Conservation (phyloP, 495 filamentous ascomycete species). For the Parmelia sp. region DNA sequence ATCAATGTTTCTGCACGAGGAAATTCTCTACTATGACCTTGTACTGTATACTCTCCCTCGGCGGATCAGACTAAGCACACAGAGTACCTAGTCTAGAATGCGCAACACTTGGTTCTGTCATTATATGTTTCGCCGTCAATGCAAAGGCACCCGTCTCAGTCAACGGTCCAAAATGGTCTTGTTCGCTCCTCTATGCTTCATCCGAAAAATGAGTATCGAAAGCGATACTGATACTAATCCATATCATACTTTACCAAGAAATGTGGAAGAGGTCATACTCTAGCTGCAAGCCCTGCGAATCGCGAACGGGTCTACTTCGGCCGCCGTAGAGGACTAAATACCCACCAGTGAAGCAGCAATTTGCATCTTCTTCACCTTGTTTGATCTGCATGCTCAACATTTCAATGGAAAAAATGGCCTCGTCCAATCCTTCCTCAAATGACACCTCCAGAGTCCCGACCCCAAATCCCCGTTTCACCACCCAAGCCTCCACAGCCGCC, state of each 20-base stretch:
- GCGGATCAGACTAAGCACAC: too few species aligned
- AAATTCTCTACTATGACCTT: background rate
- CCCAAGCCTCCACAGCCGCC: constrained; percentile 74
- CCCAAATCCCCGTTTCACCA: constrained; percentile 60
- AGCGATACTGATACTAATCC: background rate
- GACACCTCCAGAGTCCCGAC: constrained; percentile 40
- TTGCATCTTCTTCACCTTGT: background rate
- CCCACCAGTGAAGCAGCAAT: background rate
- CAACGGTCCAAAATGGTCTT: background rate
- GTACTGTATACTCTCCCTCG: background rate
- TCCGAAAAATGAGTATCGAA: background rate
- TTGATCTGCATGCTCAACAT: background rate
- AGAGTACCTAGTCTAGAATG: too few species aligned
- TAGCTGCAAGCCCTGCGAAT: too few species aligned
- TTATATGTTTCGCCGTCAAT: background rate
- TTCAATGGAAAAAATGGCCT: constrained; percentile 28
- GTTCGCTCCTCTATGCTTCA: background rate
- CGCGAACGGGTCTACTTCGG: too few species aligned
- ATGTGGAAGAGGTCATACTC: too few species aligned
- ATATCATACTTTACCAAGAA: too few species aligned
- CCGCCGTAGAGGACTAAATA: too few species aligned
- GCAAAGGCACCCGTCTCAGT: background rate
- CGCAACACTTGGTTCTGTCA: too few species aligned
- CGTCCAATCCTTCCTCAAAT: constrained; percentile 29
- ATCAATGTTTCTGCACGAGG: background rate